phyloP scores from a whole-genome alignment of 192 early-diverging fungal species.

The Coemansia asiatica region DNA sequence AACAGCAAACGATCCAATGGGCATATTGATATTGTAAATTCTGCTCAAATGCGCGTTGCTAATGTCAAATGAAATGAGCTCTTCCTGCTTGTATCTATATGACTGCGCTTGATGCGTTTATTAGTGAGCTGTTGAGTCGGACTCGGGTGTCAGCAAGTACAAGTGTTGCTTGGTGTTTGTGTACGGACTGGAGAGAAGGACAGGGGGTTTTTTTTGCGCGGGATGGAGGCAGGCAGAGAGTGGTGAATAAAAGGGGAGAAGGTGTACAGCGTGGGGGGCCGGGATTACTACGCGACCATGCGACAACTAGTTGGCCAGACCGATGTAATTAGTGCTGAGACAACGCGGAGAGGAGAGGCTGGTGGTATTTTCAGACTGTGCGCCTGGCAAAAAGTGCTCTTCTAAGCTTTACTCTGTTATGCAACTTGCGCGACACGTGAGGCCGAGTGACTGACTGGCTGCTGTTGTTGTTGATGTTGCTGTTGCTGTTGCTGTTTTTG shows the following conservation, averaged over 20 bases:
- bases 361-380: too few relatives aligned
- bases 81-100: neutral
- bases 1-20: neutral
- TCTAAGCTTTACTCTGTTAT: too few relatives aligned
- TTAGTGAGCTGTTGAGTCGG: neutral
- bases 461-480: too few relatives aligned
- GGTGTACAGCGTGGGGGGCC: neutral
- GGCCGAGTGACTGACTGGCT: too few relatives aligned
- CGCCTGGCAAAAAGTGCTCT: too few relatives aligned
- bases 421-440: too few relatives aligned
- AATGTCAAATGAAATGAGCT: too few relatives aligned
- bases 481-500: too few relatives aligned
- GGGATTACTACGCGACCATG: conserved; percentile 27
- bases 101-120: too few relatives aligned
- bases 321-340: conserved; percentile 1
- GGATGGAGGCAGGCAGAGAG: conserved; percentile 9
- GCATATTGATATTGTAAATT: too few relatives aligned
- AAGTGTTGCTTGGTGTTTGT: too few relatives aligned
- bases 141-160: neutral
- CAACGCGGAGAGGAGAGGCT: too few relatives aligned
- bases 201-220: neutral
- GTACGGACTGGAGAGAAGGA: neutral
- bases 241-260: neutral
- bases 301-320: conserved; percentile 12
- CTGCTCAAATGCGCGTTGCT: neutral